Evolutionary conservation across 495 filamentous ascomycete species (phyloP), one percentile per base, ranked within the genome.

Genomic region (Emericellopsis terricola): DNA sequence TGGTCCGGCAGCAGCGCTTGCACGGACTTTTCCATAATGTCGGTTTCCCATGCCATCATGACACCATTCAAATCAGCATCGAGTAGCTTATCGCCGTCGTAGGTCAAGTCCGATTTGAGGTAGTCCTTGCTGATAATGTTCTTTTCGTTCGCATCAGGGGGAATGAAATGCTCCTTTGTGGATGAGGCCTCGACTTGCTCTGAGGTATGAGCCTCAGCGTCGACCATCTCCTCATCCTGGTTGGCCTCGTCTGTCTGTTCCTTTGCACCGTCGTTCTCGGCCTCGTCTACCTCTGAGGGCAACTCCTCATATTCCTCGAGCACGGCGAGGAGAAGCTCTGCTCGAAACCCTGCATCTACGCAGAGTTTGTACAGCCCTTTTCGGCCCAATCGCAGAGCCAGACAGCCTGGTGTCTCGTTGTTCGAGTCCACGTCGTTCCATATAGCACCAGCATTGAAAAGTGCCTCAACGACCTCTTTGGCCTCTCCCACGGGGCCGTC

Each of bases 21-120:
- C 17, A 84, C 83, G 23, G 75, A 81, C 18, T 67, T 65, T 36
- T 67, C 65, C 89, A 97, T 97, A 36, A 96, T 85, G 21, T 73
- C 68, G 0, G 76, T 76, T 55, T 97, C 89, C 89, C 89, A 97
- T 18, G 77, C 65, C 89, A 97, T 65, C 89, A 97, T 97, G 1
- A 97, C 83, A 18, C 84, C 83, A 48, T 97, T 97, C 4, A 68
- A 64, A 31, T 76, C 71, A 3, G 62, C 61, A 42, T 97, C 89
- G 1, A 94, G 66, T 7, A 97, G 67, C 19, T 80, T 73, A 15
- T 55, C 57, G 37, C 78, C 73, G 17, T 67, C 61, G 60, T 91
- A 93, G 9, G 68, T 81, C 3, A 96, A 68, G 8, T 62, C 58
- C 0, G 79, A 81, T n/a, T 69, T 57, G 2, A 97, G 72, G 50